Evolutionary conservation across 225 moss, liverwort and hornwort species (phyloP).

Genomic region (Asterella californica): DNA sequence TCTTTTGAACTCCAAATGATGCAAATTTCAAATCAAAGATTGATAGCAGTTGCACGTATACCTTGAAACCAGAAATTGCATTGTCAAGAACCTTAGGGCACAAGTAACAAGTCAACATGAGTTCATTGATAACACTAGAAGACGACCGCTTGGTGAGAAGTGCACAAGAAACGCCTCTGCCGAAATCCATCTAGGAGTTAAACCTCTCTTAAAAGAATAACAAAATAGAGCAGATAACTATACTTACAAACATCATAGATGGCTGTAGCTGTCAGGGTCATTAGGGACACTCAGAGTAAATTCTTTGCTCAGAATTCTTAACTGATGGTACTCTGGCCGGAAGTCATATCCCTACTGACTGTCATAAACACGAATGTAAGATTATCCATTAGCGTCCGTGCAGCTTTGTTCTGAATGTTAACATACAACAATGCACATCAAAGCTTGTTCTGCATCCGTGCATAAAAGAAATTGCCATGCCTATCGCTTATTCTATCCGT

Average conservation of each 20-base stretch:
- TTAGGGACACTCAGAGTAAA: conserved; percentile 40
- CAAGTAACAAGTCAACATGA: background rate
- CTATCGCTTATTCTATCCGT: background rate
- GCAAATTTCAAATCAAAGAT: too few species aligned
- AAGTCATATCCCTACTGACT: conserved; percentile 58
- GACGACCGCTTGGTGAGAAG: background rate
- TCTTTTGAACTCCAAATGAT: too few species aligned
- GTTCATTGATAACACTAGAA: background rate
- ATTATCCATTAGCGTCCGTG: background rate
- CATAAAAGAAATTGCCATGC: too few species aligned
- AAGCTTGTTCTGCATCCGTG: background rate
- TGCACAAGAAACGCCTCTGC: too few species aligned
- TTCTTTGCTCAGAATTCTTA: conserved; percentile 36
- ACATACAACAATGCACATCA: background rate
- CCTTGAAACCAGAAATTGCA: background rate
- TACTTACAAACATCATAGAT: conserved; percentile 45
- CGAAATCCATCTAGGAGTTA: background rate
- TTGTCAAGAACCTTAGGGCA: too few species aligned
- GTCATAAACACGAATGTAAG: background rate
- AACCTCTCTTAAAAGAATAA: background rate
- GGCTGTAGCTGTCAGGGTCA: conserved; percentile 52
- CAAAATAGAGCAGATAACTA: background rate
- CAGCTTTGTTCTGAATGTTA: background rate
- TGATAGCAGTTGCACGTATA: too few species aligned
- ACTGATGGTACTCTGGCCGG: conserved; percentile 45